Base-by-base conservation (phyloP, 345 rosid species). In the Brassica juncea region DNA sequence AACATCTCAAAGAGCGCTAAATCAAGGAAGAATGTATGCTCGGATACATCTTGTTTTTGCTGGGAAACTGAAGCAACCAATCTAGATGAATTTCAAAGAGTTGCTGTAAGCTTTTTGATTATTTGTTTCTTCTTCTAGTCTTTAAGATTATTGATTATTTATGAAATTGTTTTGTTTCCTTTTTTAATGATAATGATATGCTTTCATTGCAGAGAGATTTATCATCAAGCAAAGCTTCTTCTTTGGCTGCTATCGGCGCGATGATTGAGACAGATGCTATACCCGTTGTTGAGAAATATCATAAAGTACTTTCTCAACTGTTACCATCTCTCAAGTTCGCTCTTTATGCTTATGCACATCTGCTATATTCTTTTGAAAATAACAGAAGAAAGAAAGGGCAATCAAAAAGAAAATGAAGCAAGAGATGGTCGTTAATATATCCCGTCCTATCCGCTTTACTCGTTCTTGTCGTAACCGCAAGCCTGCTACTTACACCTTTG, bases 61-160 rank as follows among this genome's bases (percentile, higher is more conserved):
- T 92, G 97, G 98, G 90, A 90, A 88, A 94, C 90, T 57, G 78
- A 92, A 80, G 97, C 98, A 60, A 89, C 94, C 52, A 88, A 84
- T 84, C 91, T 89, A 3, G 82, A 86, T 57, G 97, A 89, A 85
- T 92, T 91, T 84, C 77, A 61, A 9, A 78, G 32, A 73, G 84
- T 85, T 66, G 86, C 84, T 70, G 98, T 92, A 86, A 83, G 89
- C 59, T 54, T 71, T 72, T 39, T 1, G 39, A 16, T 49, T 65
- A 28, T 32, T 54, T 74, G 54, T 77, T 63, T 72, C 12, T 63
- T 61, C n/a, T 64, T 77, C 58, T 72, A 61, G 10, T 32, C 27
- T 21, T 63, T 70, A n/a, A 66, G 62, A 19, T 19, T n/a, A n/a
- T n/a, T n/a, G n/a, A n/a, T n/a, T n/a, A 77, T 55, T 55, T 60